Evolutionary conservation across 305 asterid genomes (phyloP), one percentile per base, ranked within the genome.

Genomic region (Nicotiana rustica): DNA sequence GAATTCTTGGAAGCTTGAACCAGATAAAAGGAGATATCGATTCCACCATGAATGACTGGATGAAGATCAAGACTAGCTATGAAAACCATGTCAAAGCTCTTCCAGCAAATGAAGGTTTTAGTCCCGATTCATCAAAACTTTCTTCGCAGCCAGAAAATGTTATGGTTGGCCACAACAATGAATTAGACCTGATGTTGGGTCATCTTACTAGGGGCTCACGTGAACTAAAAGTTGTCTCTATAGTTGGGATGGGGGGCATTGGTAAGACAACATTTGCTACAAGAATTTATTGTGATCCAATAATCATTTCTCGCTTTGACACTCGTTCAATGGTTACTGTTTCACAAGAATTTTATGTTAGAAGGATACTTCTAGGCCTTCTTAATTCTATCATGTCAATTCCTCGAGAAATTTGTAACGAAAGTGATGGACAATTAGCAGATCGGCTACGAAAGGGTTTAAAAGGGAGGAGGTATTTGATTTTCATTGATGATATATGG

Each of bases 401-500:
- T 10, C 35, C n/a, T 2, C 38, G 36, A 21, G 41, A 29, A 31
- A 10, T 29, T 10, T 21, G 17, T 35, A 10, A 13, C 5, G 17
- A 6, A 35, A 18, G 15, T 2, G 71, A 66, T 66, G 71, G 9
- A 21, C 38, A 66, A 17, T 35, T 25, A 66, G 71, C 71, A 29
- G 71, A 66, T 21, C 44, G 36, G 21, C 71, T 66, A 15, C 71
- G 17, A 31, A 66, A 66, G 21, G 6, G 71, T 66, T 47, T 78
- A 60, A 33, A 57, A 52, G 71, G 82, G 15, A n/a, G 36, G 19
- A 57, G 82, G 19, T 78, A 78, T 61, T 52, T 78, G 6, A 78
- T 78, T 78, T 21, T 78, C 52, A n/a, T 78, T 25, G 82, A 60
- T 33, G 82, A 78, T 41, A 61, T 78, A 61, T 61, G 82, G 82